Evolutionary conservation across 2,329 filamentous ascomycete genomes (phyloP).

Genomic region (Cadophora luteo-olivacea): DNA sequence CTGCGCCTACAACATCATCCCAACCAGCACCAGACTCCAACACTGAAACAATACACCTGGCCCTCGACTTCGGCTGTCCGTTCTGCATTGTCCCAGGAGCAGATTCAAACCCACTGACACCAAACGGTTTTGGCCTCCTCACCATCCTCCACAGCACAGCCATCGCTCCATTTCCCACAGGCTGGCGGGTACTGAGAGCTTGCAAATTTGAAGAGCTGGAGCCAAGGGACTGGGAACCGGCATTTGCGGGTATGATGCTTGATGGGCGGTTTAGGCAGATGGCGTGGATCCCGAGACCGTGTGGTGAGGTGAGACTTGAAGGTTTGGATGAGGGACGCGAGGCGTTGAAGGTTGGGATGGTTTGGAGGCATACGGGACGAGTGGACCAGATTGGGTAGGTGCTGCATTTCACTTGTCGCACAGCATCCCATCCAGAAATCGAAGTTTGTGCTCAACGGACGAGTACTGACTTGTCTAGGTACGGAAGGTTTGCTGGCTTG

Average conservation of each 20-base stretch:
- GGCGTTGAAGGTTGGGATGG: not conserved
- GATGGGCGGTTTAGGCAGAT: constrained; percentile 22
- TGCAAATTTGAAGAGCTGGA: constrained; percentile 23
- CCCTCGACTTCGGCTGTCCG: constrained; percentile 29
- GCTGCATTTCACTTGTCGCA: not conserved
- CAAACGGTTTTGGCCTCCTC: constrained; percentile 27
- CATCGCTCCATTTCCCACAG: constrained; percentile 9
- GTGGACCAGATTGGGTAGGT: not conserved
- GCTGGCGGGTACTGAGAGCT: constrained; percentile 25
- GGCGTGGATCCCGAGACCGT: constrained; percentile 36
- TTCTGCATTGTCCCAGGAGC: constrained; percentile 25
- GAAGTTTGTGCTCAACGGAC: not conserved
- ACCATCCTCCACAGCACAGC: constrained; percentile 17
- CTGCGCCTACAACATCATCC: not conserved
- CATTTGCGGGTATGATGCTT: not conserved
- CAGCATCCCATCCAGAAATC: not conserved
- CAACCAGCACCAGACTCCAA: not conserved
- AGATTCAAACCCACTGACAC: not conserved
- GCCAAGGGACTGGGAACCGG: constrained; percentile 23
- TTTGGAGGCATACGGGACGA: not conserved
- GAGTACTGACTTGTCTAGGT: not conserved
- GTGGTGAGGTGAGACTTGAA: constrained; percentile 16
- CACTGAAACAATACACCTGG: constrained; percentile 13
- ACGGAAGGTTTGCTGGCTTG: constrained; percentile 33
- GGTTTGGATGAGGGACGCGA: not conserved